phyloP scores from a whole-genome alignment of 2,329 filamentous ascomycete genomes.

The Samsoniella hepiali region DNA sequence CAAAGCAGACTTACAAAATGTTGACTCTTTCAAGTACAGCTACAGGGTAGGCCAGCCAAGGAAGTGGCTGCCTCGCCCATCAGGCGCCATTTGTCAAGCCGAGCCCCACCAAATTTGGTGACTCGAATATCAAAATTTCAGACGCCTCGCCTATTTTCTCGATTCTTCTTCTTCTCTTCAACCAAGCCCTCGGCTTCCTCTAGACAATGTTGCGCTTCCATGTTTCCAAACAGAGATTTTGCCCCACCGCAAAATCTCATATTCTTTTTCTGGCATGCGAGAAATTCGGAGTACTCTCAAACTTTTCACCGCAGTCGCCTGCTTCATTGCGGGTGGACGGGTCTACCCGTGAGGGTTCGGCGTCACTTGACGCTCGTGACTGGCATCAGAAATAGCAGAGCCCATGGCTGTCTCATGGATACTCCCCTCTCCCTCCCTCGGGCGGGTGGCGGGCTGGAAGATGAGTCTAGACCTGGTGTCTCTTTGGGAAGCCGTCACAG shows the following conservation, averaged over 20 bases:
- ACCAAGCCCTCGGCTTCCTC: slow-evolving; percentile 22
- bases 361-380: slow-evolving; percentile 72
- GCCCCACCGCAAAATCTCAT: slow-evolving; percentile 14
- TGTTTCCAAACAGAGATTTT: slow-evolving; percentile 23
- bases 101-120: slow-evolving; percentile 10
- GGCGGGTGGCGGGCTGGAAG: slow-evolving; percentile 30
- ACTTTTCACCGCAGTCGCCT: slow-evolving; percentile 40
- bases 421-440: slow-evolving; percentile 9
- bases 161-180: slow-evolving; percentile 17
- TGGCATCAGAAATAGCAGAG: slow-evolving; percentile 83
- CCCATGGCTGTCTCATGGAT: slow-evolving; percentile 30
- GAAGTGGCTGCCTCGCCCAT: slow-evolving; percentile 10
- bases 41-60: neutral
- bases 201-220: slow-evolving; percentile 25
- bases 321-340: slow-evolving; percentile 41
- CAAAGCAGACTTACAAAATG: too few species aligned
- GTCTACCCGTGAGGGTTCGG: slow-evolving; percentile 77
- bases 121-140: slow-evolving; percentile 19
- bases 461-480: slow-evolving; percentile 34
- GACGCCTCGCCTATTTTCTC: neutral
- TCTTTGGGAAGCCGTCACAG: slow-evolving; percentile 84
- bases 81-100: neutral
- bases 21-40: neutral
- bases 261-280: slow-evolving; percentile 14
- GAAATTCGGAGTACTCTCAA: slow-evolving; percentile 88